phyloP scores from a whole-genome alignment of 352 stramenopile species.

The Phytophthora litchii region DNA sequence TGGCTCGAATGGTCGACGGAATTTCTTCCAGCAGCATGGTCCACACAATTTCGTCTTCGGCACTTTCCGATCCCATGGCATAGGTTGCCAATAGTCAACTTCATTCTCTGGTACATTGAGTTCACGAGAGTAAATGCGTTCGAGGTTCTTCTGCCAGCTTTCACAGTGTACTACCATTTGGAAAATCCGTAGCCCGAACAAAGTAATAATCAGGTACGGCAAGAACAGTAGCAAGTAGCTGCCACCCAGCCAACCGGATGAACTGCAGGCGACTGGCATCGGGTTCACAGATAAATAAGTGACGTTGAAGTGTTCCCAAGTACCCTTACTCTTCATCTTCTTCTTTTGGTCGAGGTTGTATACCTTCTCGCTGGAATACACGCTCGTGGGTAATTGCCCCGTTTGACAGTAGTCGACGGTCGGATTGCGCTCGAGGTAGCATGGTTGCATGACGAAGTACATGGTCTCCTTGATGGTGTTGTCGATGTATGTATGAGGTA shows the following conservation, averaged over 20 bases:
- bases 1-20: constrained; percentile 59
- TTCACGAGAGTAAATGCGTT: constrained; percentile 64
- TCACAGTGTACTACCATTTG: constrained; percentile 66
- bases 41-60: constrained; percentile 66
- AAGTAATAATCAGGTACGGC: constrained; percentile 54
- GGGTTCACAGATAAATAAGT: constrained; percentile 61
- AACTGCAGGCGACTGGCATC: constrained; percentile 58
- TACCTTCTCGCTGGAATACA: constrained; percentile 49
- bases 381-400: constrained; percentile 39
- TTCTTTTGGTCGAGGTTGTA: constrained; percentile 47
- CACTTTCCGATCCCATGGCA: constrained; percentile 74
- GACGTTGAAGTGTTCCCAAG: constrained; percentile 29
- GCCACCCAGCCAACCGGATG: constrained; percentile 50
- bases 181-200: constrained; percentile 66
- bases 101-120: constrained; percentile 62
- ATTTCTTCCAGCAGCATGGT: constrained; percentile 72
- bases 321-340: constrained; percentile 29
- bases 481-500: constrained; percentile 53
- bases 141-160: constrained; percentile 63
- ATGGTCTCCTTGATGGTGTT: constrained; percentile 56
- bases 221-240: constrained; percentile 65
- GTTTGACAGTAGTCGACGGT: constrained; percentile 45
- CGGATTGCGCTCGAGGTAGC: constrained; percentile 39
- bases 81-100: constrained; percentile 75
- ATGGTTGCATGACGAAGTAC: constrained; percentile 70